Base-by-base conservation (phyloP, 2,329 filamentous ascomycete species). In the Xylariaceae sp. region DNA sequence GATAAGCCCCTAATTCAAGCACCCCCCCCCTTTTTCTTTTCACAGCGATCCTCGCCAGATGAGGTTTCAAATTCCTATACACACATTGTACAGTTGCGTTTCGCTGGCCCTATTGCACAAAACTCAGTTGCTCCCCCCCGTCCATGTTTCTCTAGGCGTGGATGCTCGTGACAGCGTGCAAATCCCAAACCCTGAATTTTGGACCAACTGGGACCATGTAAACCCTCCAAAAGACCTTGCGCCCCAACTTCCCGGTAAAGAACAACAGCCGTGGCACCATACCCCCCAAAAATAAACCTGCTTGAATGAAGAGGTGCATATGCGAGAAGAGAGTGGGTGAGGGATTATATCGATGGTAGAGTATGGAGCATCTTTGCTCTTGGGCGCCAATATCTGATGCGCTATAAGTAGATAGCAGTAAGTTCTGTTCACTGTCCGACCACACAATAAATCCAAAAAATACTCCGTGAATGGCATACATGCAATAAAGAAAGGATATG, bases 401-500 rank as follows among this genome's bases (percentile, higher is more conserved):
- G 60, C 63, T 61, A 63, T 59, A 47, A 59, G 49, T 61, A 60
- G 50, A 63, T 63, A 49, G 59, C 62, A 49, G 59, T 60, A 59
- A 54, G 43, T 60, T 56, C 59, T 57, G 53, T 50, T 61, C 49
- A 52, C 40, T 55, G 51, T 55, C 43, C 53, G 55, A 51, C 49
- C 52, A 50, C 57, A 56, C 50, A 37, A 47, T 60, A 63, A 62
- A 64, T 62, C 55, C 57, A 57, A 62, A 62, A 64, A 62, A 64
- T 65, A 63, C 62, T 63, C 65, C 60, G 57, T 64, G 49, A 61
- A 54, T 52, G 50, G 59, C 53, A 51, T 61, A 48, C 57, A 55
- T 54, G 60, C 58, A 51, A 59, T 54, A 63, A 63, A 55, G 50
- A 61, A 67, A 65, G 57, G 52, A 62, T 56, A 53, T 59, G 64